Evolutionary conservation across 768 basidiomycete genomes (phyloP), one percentile per base, ranked within the genome.

Genomic region (Trametes villosa): DNA sequence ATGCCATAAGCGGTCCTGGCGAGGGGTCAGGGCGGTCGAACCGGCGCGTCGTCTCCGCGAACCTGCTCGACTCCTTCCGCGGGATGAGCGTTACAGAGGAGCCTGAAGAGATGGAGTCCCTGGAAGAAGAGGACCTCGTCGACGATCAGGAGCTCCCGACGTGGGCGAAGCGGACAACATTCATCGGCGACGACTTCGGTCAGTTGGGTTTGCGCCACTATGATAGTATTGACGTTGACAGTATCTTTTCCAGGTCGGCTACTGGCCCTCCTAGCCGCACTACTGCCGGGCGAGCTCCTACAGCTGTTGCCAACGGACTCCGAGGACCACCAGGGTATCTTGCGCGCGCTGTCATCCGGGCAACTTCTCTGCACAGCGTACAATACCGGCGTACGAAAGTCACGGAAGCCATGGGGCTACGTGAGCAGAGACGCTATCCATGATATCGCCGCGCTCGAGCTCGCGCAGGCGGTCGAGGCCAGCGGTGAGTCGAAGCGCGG

Each of bases 401-500:
- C 92, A 9, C 85, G 84, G 47, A 85, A 89, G 64, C 91, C 92
- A 0, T 96, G 93, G 92, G 94, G 94, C 0, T 96, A 88, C 73
- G 88, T 96, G 57, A 89, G 82, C 61, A 75, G 80, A 44, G 86
- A 89, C 57, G 83, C 86, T 2, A 85, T 96, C 18, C 94, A 96
- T 67, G 91, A 93, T 67, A 86, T 96, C 46, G 72, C 86, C 20
- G 78, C 82, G 3, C 81, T 92, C 17, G 90, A 92, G 69, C 77
- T 77, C 8, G 71, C 74, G 13, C 73, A 70, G 22, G 67, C 64
- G 0, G 68, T 65, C 26, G 76, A 69, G 4, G 77, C 79, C 42
- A 73, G 67, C 13, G 70, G 57, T 26, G 81, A 82, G 59, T 78
- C 76, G 46, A 84, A 80, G 74, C 82, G 79, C 60, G 85, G 87